phyloP scores from a whole-genome alignment of 2,329 filamentous ascomycete species.

The Monilinia fructicola region DNA sequence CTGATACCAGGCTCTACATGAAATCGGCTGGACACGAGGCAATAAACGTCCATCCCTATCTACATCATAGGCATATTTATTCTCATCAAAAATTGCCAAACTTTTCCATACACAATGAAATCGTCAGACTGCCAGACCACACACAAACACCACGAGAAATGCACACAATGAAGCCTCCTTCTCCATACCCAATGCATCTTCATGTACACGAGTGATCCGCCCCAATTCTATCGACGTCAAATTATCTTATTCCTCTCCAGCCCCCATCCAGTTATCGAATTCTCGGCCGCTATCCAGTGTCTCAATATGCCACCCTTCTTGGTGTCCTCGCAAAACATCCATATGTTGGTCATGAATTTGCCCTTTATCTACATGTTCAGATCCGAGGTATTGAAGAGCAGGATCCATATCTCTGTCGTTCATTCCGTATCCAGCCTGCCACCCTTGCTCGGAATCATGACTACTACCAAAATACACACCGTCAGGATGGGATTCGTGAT shows the following conservation, averaged over 20 bases:
- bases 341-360: conserved; percentile 38
- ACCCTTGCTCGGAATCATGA: conserved; percentile 32
- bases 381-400: conserved; percentile 33
- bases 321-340: conserved; percentile 36
- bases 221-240: conserved; percentile 5
- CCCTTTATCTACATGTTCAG: conserved; percentile 29
- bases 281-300: conserved; percentile 37
- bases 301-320: conserved; percentile 40
- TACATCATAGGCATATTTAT: conserved; percentile 13
- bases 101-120: conserved; percentile 15
- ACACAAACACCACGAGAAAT: conserved; percentile 10
- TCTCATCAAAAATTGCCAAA: not conserved
- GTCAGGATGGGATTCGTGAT: conserved; percentile 26
- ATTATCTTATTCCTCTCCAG: conserved; percentile 24
- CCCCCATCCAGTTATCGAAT: conserved; percentile 41
- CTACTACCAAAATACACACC: conserved; percentile 33
- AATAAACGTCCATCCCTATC: conserved; percentile 16
- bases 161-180: conserved; percentile 17
- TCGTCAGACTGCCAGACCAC: not conserved
- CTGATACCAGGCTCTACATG: not conserved
- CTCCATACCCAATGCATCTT: conserved; percentile 16
- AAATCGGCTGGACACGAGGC: not conserved
- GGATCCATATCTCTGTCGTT: conserved; percentile 29
- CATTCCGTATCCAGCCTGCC: conserved; percentile 26
- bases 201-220: conserved; percentile 14